Percentiles rank a stretch among this genome's conserved stretches.
Evolutionary conservation across 2,329 filamentous ascomycete species (phyloP).

Genomic region (Parafenestella ontariensis): DNA sequence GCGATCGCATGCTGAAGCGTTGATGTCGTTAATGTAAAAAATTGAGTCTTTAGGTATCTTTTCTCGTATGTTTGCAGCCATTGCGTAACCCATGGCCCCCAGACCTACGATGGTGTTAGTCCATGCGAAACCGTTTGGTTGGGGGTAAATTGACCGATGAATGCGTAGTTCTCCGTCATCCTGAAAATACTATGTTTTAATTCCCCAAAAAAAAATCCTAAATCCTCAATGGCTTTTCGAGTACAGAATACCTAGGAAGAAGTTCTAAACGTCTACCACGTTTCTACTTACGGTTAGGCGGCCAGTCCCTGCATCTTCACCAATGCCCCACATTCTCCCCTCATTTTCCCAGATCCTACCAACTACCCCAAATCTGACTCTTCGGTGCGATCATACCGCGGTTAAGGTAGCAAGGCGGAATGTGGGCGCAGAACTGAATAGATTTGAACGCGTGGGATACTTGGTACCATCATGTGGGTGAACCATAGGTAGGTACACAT

Average conservation of each 20-base stretch:
- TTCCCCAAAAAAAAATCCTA: too few relatives aligned
- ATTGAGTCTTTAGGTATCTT: conserved; percentile 29
- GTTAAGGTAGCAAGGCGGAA: not conserved
- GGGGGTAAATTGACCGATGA: conserved; percentile 28
- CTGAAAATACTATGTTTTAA: not conserved
- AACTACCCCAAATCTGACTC: conserved; percentile 23
- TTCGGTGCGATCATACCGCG: not conserved
- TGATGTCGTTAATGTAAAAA: conserved; percentile 42
- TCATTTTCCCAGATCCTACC: conserved; percentile 27
- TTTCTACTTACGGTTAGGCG: not conserved
- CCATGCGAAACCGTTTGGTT: not conserved
- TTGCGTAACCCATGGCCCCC: conserved; percentile 45
- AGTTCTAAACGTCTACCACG: not conserved
- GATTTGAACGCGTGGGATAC: too few relatives aligned
- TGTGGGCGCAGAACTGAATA: too few relatives aligned
- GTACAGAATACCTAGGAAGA: too few relatives aligned
- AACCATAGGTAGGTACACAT: not conserved
- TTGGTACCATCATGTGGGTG: too few relatives aligned
- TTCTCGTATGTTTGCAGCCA: conserved; percentile 40
- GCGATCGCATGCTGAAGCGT: conserved; percentile 25
- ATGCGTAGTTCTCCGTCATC: conserved; percentile 41
- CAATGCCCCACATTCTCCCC: conserved; percentile 41
- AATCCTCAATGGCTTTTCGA: too few relatives aligned
- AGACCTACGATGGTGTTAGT: conserved; percentile 27
- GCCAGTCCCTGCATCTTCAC: conserved; percentile 3